phyloP scores from a whole-genome alignment of 1,284 basidiomycete species.

The Fomitopsis schrenkii region DNA sequence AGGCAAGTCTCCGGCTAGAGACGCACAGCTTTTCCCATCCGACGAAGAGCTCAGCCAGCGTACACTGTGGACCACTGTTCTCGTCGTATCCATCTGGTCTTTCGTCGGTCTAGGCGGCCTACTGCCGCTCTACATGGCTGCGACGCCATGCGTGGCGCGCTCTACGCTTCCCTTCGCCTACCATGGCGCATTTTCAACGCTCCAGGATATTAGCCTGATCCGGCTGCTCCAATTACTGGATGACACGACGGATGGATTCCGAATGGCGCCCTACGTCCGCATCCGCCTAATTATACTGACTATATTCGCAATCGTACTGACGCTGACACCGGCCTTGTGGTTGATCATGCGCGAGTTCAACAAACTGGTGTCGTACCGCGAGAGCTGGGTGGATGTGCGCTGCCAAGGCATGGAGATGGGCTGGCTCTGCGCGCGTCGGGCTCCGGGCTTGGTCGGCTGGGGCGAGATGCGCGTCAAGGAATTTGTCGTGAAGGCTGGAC shows the following conservation, averaged over 20 bases:
- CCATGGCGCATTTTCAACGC: conserved; percentile 58
- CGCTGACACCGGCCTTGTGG: conserved; percentile 59
- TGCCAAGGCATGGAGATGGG: conserved; percentile 72
- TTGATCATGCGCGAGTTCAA: conserved; percentile 66
- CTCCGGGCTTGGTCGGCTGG: conserved; percentile 64
- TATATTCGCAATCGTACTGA: conserved; percentile 53
- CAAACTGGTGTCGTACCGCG: conserved; percentile 48
- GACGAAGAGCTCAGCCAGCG: conserved; percentile 71
- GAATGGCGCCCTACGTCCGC: conserved; percentile 45
- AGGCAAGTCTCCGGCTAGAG: conserved; percentile 41
- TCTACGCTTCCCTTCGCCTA: conserved; percentile 42
- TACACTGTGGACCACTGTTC: conserved; percentile 58
- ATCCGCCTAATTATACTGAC: conserved; percentile 65
- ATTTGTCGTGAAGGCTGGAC: conserved; percentile 56
- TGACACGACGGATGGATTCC: conserved; percentile 33
- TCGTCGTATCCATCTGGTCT: conserved; percentile 62
- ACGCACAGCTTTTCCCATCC: conserved; percentile 59
- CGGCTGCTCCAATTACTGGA: conserved; percentile 65
- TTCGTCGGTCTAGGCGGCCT: conserved; percentile 61
- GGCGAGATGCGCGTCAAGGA: conserved; percentile 70
- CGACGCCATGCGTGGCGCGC: conserved; percentile 61
- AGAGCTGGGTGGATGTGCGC: conserved; percentile 55
- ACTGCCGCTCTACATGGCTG: conserved; percentile 68
- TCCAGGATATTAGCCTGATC: conserved; percentile 73
- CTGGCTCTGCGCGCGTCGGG: conserved; percentile 58